phyloP scores from a whole-genome alignment of 2,329 filamentous ascomycete species.

The Fusarium sterilihyphosum region DNA sequence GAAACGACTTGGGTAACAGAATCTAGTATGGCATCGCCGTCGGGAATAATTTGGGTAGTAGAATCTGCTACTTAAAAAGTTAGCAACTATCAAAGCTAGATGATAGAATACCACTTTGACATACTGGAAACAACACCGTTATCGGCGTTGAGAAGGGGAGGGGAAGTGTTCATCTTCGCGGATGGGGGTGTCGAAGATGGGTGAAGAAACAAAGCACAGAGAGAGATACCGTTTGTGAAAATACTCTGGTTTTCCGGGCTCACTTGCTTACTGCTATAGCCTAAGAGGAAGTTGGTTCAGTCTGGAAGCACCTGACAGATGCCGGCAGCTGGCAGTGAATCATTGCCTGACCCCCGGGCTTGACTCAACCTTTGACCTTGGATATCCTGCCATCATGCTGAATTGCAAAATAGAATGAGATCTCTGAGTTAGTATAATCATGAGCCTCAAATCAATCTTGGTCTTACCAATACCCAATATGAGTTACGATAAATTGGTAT shows the following conservation, averaged over 20 bases:
- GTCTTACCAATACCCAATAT: no score
- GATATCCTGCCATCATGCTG: neutral
- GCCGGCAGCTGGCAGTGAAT: neutral
- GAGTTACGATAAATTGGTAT: no score
- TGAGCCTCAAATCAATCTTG: no score
- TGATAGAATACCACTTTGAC: neutral
- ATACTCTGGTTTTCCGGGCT: no score
- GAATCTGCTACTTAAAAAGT: neutral
- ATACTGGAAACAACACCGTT: neutral
- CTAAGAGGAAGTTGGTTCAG: neutral
- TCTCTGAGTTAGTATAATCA: accelerated
- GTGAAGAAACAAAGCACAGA: neutral
- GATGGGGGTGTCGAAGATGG: neutral
- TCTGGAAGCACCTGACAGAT: neutral
- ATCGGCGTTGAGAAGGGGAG: neutral
- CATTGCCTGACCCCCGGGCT: neutral
- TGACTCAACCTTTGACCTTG: neutral
- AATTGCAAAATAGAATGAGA: neutral
- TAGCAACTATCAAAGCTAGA: accelerated
- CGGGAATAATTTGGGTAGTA: neutral
- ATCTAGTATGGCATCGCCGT: neutral
- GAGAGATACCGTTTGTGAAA: neutral
- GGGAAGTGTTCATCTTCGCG: neutral
- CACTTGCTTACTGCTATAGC: neutral
- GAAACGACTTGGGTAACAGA: neutral